These are phyloP conservation scores for Delonix regia DNA, from an alignment of 306 rosid genomes.

Conservation along the genomic window DNA sequence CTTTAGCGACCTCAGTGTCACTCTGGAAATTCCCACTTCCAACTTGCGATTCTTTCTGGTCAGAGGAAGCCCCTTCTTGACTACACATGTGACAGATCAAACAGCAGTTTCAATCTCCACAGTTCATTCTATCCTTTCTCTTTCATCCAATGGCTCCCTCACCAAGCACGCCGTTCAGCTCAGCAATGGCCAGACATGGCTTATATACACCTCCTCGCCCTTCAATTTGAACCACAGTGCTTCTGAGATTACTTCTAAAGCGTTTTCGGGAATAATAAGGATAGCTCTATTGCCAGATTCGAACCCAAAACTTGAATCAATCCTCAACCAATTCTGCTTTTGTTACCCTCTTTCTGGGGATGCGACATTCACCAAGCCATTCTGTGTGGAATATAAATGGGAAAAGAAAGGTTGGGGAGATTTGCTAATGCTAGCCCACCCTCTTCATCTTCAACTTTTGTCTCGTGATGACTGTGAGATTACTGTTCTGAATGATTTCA, in stretches of 20 bases:
- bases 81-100: conserved; percentile 46
- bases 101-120: conserved; percentile 66
- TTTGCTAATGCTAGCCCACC: conserved; percentile 81
- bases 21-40: conserved; percentile 73
- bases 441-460: conserved; percentile 71
- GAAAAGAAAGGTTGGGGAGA: conserved; percentile 76
- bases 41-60: conserved; percentile 69
- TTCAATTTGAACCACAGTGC: conserved; percentile 44
- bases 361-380: conserved; percentile 61
- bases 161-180: conserved; percentile 66
- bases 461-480: conserved; percentile 34
- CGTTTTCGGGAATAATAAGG: conserved; percentile 69
- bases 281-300: conserved; percentile 65
- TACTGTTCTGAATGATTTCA: conserved; percentile 58
- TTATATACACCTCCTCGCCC: conserved; percentile 64
- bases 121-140: conserved; percentile 63
- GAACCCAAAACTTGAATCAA: conserved; percentile 28
- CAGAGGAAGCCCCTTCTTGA: conserved; percentile 85
- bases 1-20: conserved; percentile 71
- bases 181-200: conserved; percentile 86
- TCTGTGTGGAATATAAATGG: conserved; percentile 69
- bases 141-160: conserved; percentile 49
- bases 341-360: conserved; percentile 83
- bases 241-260: conserved; percentile 58
- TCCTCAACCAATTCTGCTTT: conserved; percentile 63